Evolutionary conservation across 2,329 filamentous ascomycete genomes (phyloP), one percentile per base, ranked within the genome.

Genomic region (Cadophora luteo-olivacea): DNA sequence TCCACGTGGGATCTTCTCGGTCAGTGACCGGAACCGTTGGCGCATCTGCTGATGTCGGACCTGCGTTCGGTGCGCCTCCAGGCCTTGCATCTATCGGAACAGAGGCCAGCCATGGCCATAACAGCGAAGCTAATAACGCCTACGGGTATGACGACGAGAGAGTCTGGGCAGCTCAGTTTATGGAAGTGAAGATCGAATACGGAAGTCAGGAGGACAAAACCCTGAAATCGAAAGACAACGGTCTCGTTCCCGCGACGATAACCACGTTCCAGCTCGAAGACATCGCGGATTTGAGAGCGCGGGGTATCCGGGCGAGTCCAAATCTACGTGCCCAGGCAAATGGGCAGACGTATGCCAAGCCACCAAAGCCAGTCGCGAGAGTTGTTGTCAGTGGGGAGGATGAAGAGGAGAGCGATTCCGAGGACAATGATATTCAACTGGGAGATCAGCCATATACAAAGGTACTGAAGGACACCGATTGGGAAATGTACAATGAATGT

Each of bases 131-230:
- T 2, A 65, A 65, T 16, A 65, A 41, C n/a, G 38, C 24, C 1
- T 57, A 58, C 25, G 63, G 63, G 4, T 58, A 57, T 45, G 51
- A 57, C 11, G 63, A 48, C 16, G 63, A 65, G 38, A 52, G 52
- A 36, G 63, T 65, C 24, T 65, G 63, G 63, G 63, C 63, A 8
- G 63, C 63, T 24, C 63, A 65, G 9, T 65, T 65, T 16, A 65
- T 65, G 63, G 63, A 65, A 58, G 63, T 65, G 24, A 65, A 65
- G 25, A 65, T 65, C 8, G 63, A 57, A 57, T 65, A 65, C n/a
- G 63, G 63, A 49, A 36, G 5, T 14, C 24, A 58, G 25, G 62
- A 55, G 38, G 63, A 65, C 54, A 65, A 57, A 24, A 45, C 38
- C 11, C 2, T 58, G 1, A 65, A 57, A 49, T 36, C 63, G 25